Evolutionary conservation across 2,329 filamentous ascomycete genomes (phyloP).

Genomic region (Sporothrix euskadiensis): DNA sequence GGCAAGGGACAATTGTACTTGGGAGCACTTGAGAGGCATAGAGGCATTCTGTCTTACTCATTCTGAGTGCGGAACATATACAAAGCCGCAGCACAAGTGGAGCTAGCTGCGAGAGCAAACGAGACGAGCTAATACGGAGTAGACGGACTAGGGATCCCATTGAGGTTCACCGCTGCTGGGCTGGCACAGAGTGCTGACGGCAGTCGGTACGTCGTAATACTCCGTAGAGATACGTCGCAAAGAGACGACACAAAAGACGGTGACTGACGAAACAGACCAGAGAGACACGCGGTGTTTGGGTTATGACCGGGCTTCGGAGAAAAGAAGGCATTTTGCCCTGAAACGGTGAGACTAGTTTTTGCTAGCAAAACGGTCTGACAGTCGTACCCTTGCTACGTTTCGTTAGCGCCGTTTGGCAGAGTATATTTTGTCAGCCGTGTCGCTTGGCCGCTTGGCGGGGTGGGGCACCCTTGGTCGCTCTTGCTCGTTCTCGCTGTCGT

Average conservation of each 20-base stretch:
- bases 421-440: constrained; percentile 28
- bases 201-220: neutral
- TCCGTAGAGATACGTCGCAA: neutral
- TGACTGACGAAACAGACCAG: neutral
- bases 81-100: constrained; percentile 12
- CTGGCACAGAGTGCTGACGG: neutral
- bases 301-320: constrained; percentile 18
- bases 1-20: neutral
- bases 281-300: constrained; percentile 7
- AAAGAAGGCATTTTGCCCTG: neutral
- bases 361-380: neutral
- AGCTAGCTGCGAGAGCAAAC: neutral
- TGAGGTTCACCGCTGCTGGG: constrained; percentile 11
- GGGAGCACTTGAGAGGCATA: neutral
- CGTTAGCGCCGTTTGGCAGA: constrained; percentile 16
- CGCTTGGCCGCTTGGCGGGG: constrained; percentile 8
- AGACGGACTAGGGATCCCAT: constrained; percentile 9
- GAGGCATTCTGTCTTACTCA: constrained; percentile 18
- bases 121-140: neutral
- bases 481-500: constrained; percentile 13
- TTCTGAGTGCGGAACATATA: constrained; percentile 5
- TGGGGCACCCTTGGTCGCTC: neutral
- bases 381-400: neutral
- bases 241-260: neutral
- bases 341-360: neutral